Evolutionary conservation across 495 filamentous ascomycete species (phyloP).

Genomic region (Schizothecium vesticola): DNA sequence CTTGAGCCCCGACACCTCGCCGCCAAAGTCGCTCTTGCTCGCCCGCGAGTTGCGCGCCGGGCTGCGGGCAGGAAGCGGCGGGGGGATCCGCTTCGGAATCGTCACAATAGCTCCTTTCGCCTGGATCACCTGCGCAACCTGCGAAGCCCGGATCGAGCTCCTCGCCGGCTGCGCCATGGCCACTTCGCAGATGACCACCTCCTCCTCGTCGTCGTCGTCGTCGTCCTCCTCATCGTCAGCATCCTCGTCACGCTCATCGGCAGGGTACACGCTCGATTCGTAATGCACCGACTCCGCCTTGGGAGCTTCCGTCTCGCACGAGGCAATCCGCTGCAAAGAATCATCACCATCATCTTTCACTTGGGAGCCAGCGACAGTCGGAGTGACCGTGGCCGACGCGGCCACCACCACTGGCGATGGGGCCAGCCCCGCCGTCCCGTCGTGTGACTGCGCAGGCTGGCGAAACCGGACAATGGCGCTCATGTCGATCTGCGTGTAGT

Average conservation of each 20-base stretch:
- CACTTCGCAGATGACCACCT: slow-evolving; percentile 49
- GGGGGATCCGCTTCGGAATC: slow-evolving; percentile 65
- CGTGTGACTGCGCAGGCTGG: slow-evolving; percentile 13
- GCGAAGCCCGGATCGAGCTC: slow-evolving; percentile 47
- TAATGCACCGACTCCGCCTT: background rate
- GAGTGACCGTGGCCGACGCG: background rate
- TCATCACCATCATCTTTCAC: background rate
- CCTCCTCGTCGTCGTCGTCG: slow-evolving; percentile 43
- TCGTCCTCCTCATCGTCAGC: slow-evolving; percentile 42
- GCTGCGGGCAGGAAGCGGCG: slow-evolving; percentile 58
- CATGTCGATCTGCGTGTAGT: slow-evolving; percentile 51
- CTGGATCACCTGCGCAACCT: slow-evolving; percentile 37
- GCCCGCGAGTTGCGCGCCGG: slow-evolving; percentile 45
- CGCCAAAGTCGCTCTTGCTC: slow-evolving; percentile 31
- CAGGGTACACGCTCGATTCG: background rate
- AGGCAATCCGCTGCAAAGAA: background rate
- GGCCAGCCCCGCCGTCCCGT: slow-evolving; percentile 10
- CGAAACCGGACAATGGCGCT: slow-evolving; percentile 37
- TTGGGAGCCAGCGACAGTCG: background rate
- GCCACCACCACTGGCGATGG: slow-evolving; percentile 3
- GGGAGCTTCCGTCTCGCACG: background rate
- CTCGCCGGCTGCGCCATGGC: slow-evolving; percentile 44
- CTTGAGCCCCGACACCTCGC: slow-evolving; percentile 26
- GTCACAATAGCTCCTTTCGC: slow-evolving; percentile 60
- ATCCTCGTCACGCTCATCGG: slow-evolving; percentile 32